Base-by-base conservation (phyloP, 2,329 filamentous ascomycete genomes). In the Erysiphe pulchra region DNA sequence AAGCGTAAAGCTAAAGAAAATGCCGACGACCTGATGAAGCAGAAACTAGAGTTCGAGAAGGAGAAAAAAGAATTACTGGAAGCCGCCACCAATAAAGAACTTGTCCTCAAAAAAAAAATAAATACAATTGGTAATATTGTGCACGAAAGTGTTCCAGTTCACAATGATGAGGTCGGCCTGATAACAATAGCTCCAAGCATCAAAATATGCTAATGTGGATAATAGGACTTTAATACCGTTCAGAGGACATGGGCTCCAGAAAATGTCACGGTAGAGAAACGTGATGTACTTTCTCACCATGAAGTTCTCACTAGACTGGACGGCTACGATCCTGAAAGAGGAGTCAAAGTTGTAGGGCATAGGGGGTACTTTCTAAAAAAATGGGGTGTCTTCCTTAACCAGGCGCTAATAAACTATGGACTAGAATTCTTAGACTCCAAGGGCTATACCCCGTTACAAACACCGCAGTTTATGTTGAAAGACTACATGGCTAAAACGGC, bases 401-500 rank as follows among this genome's bases (percentile, higher is more conserved):
- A 90, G 59, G 90, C 90, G 1, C 70, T 98, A 45, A 77, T 94
- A 62, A 93, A 93, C 65, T 98, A 95, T 59, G 87, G 86, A 45
- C 68, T 94, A 42, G 80, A 92, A 57, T 95, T 92, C 61, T 74
- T 95, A 46, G 74, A 74, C 61, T 68, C 73, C 55, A 80, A 78
- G 61, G 85, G 80, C 47, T 92, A 85, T 63, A 84, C 71, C 30
- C 77, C 82, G 8, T 75, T 87, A 52, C 82, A 90, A 58, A 80
- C 87, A 1, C 86, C 86, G 1, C 85, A 84, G 58, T 92, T 98
- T 68, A 93, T 95, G 82, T 72, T 87, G 50, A 81, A 82, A 62
- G 82, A 92, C 44, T 79, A 84, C 61, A 98, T 98, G 90, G 86
- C 81, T 49, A 95, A 95, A 69, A 98, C 90, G 0, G 90, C 90